Evolutionary conservation across 805 yeast species (phyloP).

Genomic region (Monosporozyma yasuniensis): DNA sequence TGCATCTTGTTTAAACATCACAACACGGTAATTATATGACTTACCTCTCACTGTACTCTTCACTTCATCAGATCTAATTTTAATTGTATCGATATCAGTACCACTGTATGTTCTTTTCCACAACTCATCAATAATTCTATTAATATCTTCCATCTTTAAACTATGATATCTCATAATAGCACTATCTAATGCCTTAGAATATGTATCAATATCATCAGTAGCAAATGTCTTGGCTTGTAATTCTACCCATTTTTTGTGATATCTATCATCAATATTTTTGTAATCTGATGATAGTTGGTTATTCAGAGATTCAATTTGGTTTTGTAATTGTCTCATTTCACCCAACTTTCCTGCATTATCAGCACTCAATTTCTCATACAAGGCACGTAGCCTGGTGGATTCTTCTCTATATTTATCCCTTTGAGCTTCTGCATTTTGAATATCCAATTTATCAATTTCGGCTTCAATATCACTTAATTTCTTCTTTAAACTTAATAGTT

Average conservation of each 20-base stretch:
- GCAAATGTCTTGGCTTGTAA: constrained; percentile 68
- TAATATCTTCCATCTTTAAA: constrained; percentile 86
- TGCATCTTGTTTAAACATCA: constrained; percentile 84
- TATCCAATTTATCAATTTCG: constrained; percentile 40
- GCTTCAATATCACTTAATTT: constrained; percentile 33
- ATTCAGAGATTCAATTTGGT: constrained; percentile 49
- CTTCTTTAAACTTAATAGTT: constrained; percentile 38
- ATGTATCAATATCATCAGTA: constrained; percentile 71
- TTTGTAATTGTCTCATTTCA: constrained; percentile 73
- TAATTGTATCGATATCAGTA: constrained; percentile 86
- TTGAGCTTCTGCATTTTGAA: constrained; percentile 49
- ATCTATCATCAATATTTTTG: constrained; percentile 51
- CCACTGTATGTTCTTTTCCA: constrained; percentile 95
- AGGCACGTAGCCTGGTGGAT: constrained; percentile 40
- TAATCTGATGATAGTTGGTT: constrained; percentile 64
- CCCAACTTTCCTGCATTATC: constrained; percentile 72
- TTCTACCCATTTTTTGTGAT: constrained; percentile 63
- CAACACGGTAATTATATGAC: constrained; percentile 85
- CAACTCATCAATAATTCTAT: constrained; percentile 75
- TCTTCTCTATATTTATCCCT: constrained; percentile 53
- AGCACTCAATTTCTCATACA: constrained; percentile 49
- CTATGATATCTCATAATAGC: constrained; percentile 92
- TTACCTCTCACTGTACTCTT: constrained; percentile 37
- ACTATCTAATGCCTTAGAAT: constrained; percentile 76
- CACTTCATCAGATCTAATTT: constrained; percentile 70